These are phyloP conservation scores for Scheffersomyces lignosus DNA, from an alignment of 805 yeast genomes.

Conservation along the genomic window DNA sequence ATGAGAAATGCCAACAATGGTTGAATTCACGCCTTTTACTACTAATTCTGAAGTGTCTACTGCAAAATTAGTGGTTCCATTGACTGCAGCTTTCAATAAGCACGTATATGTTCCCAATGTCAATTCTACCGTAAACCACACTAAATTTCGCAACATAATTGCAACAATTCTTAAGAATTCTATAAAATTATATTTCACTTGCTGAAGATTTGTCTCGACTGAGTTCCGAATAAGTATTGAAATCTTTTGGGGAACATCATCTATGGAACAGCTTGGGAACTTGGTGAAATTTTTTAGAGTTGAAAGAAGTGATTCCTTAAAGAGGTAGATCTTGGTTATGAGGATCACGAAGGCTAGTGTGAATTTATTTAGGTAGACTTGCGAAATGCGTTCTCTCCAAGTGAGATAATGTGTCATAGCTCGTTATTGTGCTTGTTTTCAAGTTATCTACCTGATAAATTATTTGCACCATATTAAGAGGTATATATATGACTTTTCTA, in stretches of 20 bases:
- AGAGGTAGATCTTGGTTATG: conserved; percentile 59
- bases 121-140: conserved; percentile 67
- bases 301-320: conserved; percentile 46
- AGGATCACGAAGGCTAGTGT: conserved; percentile 57
- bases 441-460: too few species aligned
- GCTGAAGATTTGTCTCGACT: conserved; percentile 47
- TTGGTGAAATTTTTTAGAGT: conserved; percentile 41
- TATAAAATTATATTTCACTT: conserved; percentile 48
- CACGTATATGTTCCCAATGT: conserved; percentile 88
- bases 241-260: conserved; percentile 56
- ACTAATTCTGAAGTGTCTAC: conserved; percentile 69
- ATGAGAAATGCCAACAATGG: conserved; percentile 52
- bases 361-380: conserved; percentile 65
- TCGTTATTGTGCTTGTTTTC: too few species aligned
- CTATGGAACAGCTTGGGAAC: conserved; percentile 28
- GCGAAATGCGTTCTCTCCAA: conserved; percentile 56
- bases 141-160: conserved; percentile 56
- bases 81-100: conserved; percentile 69
- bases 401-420: conserved; percentile 36
- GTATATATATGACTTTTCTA: too few species aligned
- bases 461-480: too few species aligned
- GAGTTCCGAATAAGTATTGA: conserved; percentile 55
- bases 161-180: conserved; percentile 46
- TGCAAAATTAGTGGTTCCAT: conserved; percentile 71
- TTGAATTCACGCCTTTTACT: conserved; percentile 56